Evolutionary conservation across 306 rosid species (phyloP), one percentile per base, ranked within the genome.

Genomic region (Cicer bijugum): DNA sequence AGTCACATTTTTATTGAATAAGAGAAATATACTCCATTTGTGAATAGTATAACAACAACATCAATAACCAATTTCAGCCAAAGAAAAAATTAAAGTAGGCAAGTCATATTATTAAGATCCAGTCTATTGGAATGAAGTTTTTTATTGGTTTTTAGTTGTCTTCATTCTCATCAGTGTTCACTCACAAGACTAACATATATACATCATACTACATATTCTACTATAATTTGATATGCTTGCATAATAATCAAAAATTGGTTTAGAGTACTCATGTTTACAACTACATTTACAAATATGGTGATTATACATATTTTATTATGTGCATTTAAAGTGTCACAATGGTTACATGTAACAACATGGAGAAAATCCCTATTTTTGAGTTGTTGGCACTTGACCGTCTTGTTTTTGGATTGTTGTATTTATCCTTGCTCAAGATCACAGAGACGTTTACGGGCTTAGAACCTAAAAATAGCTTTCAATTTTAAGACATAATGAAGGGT

Each of bases 401-500:
- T 6, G 88, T 88, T 39, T 91, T 86, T 6, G 88, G 91, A 46
- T 88, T 87, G 76, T 87, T 51, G 75, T 79, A 89, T 80, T 89
- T 89, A 40, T 92, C 96, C 88, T 88, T 91, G 85, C 89, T 85
- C 10, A 84, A 72, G 56, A 95, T 81, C 80, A 88, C 87, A 0
- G 97, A 91, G 56, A 94, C 99, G 40, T 94, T 94, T 67, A 94
- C 99, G 1, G 95, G 71, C 80, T 50, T 23, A 12, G 99, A 91
- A 81, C 99, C 99, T 94, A 16, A 33, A n/a, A 69, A 17, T 17
- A 82, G 40, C 12, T 44, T 9, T n/a, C 6, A 20, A 60, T 7
- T 42, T 51, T 23, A 55, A 78, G 64, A 59, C 12, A 64, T 19
- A 39, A 12, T 37, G 66, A 48, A 15, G 45, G n/a, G 40, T 42